Base-by-base conservation (phyloP, 768 basidiomycete species). In the Porpolomopsis calyptriformis region DNA sequence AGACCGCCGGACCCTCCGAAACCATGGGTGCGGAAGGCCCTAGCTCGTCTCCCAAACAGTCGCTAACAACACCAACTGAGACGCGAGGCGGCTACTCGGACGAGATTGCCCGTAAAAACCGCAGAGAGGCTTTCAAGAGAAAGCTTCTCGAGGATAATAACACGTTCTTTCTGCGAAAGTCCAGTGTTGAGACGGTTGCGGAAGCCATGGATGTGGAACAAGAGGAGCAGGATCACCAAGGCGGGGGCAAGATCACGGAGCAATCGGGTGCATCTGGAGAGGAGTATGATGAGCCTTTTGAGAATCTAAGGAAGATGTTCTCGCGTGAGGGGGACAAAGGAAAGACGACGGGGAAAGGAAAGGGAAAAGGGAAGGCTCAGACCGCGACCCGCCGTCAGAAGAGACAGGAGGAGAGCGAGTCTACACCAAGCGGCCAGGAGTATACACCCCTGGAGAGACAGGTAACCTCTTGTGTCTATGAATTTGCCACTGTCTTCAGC, bases 381-480 rank as follows among this genome's bases (percentile, higher is more conserved):
- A 47, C 48, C 11, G 45, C 49, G 60, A 4, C 4, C 16, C 11
- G n/a, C 20, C 20, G 11, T 19, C 53, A 58, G 34, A 74, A 70
- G 53, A 66, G 64, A 45, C 53, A 48, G 2, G 62, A 63, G 23
- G 71, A 71, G 48, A 49, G 82, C 19, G 87, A 86, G 1, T 7
- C 7, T 31, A 31, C 29, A 31, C 82, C 85, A 1, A 74, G 77
- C 49, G 87, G 85, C 0, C 57, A 81, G 57, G 42, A 78, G 8
- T 90, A 80, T 51, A 90, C 88, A 2, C 83, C 85, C 1, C 58
- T 90, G 19, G 89, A 92, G 60, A 62, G 77, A 39, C 89, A 90
- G 69, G 76, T 70, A 42, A 26, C 55, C 46, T n/a, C 12, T 4
- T 24, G 4, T 16, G 34, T 18, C 34, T 23, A 40, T 9, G 11